Conservation (phyloP, 805 yeast genomes). For the Ogataea pilisensis region DNA sequence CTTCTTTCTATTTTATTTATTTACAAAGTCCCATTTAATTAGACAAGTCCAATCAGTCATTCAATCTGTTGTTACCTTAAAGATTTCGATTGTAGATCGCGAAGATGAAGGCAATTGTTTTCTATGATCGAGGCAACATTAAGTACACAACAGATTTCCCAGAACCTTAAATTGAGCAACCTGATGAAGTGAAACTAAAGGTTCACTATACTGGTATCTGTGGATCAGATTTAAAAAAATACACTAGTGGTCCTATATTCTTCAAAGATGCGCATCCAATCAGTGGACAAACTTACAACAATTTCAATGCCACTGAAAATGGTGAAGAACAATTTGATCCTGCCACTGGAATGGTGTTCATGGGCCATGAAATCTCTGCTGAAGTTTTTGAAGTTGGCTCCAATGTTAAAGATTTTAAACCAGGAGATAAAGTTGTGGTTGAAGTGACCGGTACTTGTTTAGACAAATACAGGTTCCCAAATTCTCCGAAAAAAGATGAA, state of each 20-base stretch:
- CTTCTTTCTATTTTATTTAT: no score
- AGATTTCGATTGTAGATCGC: no score
- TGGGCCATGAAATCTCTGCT: conserved; percentile 49
- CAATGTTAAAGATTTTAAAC: conserved; percentile 36
- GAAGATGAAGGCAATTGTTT: conserved; percentile 23
- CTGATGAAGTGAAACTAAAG: conserved; percentile 40
- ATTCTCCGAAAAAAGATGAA: conserved; percentile 11
- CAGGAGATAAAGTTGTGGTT: conserved; percentile 45
- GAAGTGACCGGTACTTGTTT: conserved; percentile 47
- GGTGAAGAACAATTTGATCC: no score
- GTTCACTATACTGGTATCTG: conserved; percentile 54
- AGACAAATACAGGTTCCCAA: conserved; percentile 32
- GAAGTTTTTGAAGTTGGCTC: conserved; percentile 46
- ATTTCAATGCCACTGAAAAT: no score
- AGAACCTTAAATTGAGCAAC: conserved; percentile 34
- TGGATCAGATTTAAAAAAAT: conserved; percentile 53
- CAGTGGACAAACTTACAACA: conserved; percentile 23
- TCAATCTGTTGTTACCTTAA: no score
- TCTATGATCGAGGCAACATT: conserved; percentile 19
- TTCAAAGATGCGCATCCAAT: conserved; percentile 35
- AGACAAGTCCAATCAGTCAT: no score
- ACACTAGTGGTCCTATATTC: conserved; percentile 45
- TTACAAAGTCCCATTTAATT: no score
- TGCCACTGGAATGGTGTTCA: conserved; percentile 27
- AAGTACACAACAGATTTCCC: conserved; percentile 17